These are phyloP conservation scores for Beauveria bassiana DNA, from an alignment of 2,329 filamentous ascomycete species.

Conservation along the genomic window DNA sequence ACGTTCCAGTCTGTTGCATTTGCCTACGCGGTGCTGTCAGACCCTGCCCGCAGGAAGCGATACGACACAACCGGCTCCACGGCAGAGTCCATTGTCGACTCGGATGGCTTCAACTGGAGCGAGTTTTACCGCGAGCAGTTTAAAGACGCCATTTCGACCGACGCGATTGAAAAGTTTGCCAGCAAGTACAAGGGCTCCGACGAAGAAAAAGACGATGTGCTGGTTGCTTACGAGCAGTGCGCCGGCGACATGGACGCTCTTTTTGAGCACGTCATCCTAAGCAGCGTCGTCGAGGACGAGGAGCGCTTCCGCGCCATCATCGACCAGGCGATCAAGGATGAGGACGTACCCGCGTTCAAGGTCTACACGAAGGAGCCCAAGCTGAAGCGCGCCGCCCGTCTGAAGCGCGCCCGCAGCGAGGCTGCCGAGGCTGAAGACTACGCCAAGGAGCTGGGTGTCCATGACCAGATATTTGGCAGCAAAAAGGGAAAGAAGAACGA, in stretches of 20 bases:
- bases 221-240: constrained; percentile 64
- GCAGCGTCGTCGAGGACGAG: constrained; percentile 76
- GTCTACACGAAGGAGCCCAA: constrained; percentile 69
- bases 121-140: constrained; percentile 85
- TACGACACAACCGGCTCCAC: constrained; percentile 91
- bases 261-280: constrained; percentile 81
- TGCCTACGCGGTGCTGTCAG: constrained; percentile 87
- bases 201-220: constrained; percentile 72
- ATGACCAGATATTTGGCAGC: constrained; percentile 58
- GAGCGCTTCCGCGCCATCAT: constrained; percentile 76
- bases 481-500: constrained; percentile 40
- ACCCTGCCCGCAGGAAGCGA: constrained; percentile 68
- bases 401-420: constrained; percentile 58
- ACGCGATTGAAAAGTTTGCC: constrained; percentile 69
- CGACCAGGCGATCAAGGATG: constrained; percentile 65
- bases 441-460: constrained; percentile 66
- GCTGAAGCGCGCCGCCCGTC: constrained; percentile 50
- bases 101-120: constrained; percentile 80
- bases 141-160: constrained; percentile 63
- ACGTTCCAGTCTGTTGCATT: constrained; percentile 89
- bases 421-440: constrained; percentile 65
- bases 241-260: constrained; percentile 70
- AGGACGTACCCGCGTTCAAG: constrained; percentile 58
- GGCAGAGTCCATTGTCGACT: constrained; percentile 68
- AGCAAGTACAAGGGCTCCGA: constrained; percentile 75